A percentile compares a stretch with the other conserved stretches of the same genome.
Evolutionary conservation across 352 stramenopile species (phyloP).

Genomic region (Globisporangium solare): DNA sequence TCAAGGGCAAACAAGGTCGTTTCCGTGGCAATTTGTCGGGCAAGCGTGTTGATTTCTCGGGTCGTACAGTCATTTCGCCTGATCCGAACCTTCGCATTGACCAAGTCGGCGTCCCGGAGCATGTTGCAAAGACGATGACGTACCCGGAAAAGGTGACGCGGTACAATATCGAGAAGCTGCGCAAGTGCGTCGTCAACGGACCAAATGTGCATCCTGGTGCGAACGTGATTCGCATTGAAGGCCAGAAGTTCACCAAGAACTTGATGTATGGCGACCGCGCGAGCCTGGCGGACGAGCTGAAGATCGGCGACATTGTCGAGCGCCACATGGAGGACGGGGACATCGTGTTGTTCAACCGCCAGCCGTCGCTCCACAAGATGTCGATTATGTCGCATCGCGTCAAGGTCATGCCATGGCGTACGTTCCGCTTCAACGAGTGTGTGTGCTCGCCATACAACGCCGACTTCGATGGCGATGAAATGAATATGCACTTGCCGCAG

Average conservation of each 20-base stretch:
- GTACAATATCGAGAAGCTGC: conserved; percentile 98
- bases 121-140: conserved; percentile 98
- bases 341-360: conserved; percentile 99
- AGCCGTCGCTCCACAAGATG: conserved; percentile 99
- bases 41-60: conserved; percentile 99
- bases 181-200: conserved; percentile 94
- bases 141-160: conserved; percentile 96
- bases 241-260: conserved; percentile 86
- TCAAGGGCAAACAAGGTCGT: conserved; percentile 97
- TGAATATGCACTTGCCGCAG: conserved; percentile 99
- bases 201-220: conserved; percentile 95
- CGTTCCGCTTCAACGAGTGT: conserved; percentile 99
- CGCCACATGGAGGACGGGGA: conserved; percentile 99
- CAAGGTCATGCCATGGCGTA: conserved; percentile 96
- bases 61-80: conserved; percentile 98
- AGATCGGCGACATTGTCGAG: conserved; percentile 98
- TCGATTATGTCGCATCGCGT: conserved; percentile 96
- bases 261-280: conserved; percentile 94
- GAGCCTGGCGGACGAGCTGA: conserved; percentile 90
- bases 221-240: conserved; percentile 90
- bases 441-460: conserved; percentile 99
- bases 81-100: conserved; percentile 97
- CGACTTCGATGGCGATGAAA: conserved; percentile 99
- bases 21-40: conserved; percentile 99
- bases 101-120: conserved; percentile 92